A percentile compares a stretch with the other conserved stretches of the same genome.
phyloP scores from a whole-genome alignment of 148 eudicot genomes.

The Rhododendron kiyosumense region DNA sequence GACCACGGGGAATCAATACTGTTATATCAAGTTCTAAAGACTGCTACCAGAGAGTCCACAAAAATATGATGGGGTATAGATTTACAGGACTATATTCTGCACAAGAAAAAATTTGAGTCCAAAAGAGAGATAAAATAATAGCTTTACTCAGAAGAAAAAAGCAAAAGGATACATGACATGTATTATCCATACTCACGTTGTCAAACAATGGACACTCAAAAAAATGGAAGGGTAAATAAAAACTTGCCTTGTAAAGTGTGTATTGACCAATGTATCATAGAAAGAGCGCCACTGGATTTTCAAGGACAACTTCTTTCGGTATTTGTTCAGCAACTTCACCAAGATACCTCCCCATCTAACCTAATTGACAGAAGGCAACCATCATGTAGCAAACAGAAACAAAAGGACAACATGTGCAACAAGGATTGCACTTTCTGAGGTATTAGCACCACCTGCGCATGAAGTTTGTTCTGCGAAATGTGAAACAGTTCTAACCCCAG shows the following conservation, averaged over 20 bases:
- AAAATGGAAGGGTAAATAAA: background rate
- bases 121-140: background rate
- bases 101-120: background rate
- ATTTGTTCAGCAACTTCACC: constrained; percentile 70
- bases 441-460: constrained; percentile 59
- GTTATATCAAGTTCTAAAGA: background rate
- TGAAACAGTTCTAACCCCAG: constrained; percentile 65
- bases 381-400: constrained; percentile 6
- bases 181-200: background rate
- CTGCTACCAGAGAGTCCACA: background rate
- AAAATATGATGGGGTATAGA: background rate
- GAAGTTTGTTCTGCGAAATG: constrained; percentile 57
- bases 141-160: background rate
- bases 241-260: constrained; percentile 83
- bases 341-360: constrained; percentile 91
- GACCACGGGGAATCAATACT: background rate
- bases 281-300: constrained; percentile 81
- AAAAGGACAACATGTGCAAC: background rate
- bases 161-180: background rate
- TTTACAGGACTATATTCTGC: background rate
- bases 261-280: constrained; percentile 68
- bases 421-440: constrained; percentile 6
- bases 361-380: constrained; percentile 33
- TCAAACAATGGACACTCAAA: background rate
- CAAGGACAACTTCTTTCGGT: constrained; percentile 71